Evolutionary conservation across 176 grass and related monocot species (phyloP), one percentile per base, ranked within the genome.

Genomic region (Carex myosuroides): DNA sequence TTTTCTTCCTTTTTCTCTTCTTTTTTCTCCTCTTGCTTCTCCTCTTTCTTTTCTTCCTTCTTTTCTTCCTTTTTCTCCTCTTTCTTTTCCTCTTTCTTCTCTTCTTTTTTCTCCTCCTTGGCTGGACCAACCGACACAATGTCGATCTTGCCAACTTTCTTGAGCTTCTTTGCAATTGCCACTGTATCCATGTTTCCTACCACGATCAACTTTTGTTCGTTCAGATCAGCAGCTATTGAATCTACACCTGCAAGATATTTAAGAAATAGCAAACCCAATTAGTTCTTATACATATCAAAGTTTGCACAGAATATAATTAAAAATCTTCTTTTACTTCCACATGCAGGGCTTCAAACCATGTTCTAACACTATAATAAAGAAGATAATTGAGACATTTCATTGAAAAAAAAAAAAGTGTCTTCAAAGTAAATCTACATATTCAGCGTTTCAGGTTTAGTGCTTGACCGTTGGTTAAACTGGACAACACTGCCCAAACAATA

Each of bases 111-210:
- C 86, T 90, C 91, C 73, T 97, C 91, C 32, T 97, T 97, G 3
- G 92, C 87, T 8, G 92, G 92, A 3, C 94, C 94, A 53, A 94
- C 94, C 0, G 92, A 94, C 16, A 94, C 3, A 41, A 94, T 87
- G 62, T 94, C 94, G 5, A 97, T 84, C 81, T 88, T 88, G 46
- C 91, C 91, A 6, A 94, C 84, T 82, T 94, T 97, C 91, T 91
- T 90, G 71, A 94, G 62, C 85, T 88, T 97, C 83, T 94, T 97
- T 7, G 92, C 94, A 29, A 92, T 90, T 4, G 42, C 42, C 13
- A 97, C 85, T n/a, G 87, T 86, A 80, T 94, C 92, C 90, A 94
- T 94, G 29, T 97, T 90, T 20, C 94, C 94, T 68, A 92, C 87
- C 60, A 97, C 86, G 0, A 85, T 92, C 90, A 97, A 74, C 80